phyloP scores from a whole-genome alignment of 768 basidiomycete species.

The Lactarius akahatsu region DNA sequence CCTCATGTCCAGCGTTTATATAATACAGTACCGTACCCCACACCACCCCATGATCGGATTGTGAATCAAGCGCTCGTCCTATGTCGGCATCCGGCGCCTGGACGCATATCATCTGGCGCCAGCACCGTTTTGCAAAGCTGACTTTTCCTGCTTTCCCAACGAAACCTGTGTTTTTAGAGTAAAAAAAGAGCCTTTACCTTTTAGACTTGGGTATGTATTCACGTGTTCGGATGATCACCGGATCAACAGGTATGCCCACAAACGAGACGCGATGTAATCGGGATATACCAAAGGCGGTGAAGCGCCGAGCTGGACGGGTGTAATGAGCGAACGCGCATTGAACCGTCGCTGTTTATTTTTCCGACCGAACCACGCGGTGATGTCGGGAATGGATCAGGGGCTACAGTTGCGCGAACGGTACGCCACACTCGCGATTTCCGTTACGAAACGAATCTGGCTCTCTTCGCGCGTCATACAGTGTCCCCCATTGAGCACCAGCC shows the following conservation, averaged over 20 bases:
- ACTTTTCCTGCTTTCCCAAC: neutral
- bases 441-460: neutral
- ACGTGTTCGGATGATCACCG: neutral
- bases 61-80: conserved; percentile 1
- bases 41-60: conserved; percentile 23
- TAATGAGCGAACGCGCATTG: neutral
- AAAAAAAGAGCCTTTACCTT: neutral
- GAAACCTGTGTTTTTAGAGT: neutral
- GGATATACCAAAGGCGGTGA: conserved; percentile 4
- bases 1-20: conserved; percentile 13
- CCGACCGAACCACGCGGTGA: neutral
- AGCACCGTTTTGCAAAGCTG: neutral
- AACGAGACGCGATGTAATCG: neutral
- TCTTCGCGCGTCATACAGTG: conserved; percentile 14
- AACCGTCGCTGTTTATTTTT: neutral
- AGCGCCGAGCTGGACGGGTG: neutral
- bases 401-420: neutral
- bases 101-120: neutral
- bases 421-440: neutral
- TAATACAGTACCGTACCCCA: conserved; percentile 10
- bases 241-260: neutral
- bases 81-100: conserved; percentile 12
- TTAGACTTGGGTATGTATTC: neutral
- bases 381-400: conserved; percentile 5
- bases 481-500: conserved; percentile 1